Percentiles rank a stretch among this genome's conserved stretches.
Conservation (phyloP, 768 basidiomycete genomes). For the Lactarius sanguifluus region DNA sequence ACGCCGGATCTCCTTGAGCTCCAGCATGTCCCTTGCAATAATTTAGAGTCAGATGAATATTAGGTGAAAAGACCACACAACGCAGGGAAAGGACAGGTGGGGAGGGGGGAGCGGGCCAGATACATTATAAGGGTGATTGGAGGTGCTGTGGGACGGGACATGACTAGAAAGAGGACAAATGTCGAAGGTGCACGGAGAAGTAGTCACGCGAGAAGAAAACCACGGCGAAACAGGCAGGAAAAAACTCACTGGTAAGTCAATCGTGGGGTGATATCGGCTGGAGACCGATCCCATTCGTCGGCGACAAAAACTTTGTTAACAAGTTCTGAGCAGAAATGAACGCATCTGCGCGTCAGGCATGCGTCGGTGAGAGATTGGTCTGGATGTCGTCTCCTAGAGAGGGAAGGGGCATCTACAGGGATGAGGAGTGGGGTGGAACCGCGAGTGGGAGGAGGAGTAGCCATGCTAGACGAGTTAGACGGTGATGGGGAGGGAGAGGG, state of each 20-base stretch:
- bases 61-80: slow-evolving; percentile 2
- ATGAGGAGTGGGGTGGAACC: slow-evolving; percentile 23
- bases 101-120: not conserved
- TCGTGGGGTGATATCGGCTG: slow-evolving; percentile 59
- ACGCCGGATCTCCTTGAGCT: slow-evolving; percentile 30
- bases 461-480: slow-evolving; percentile 15
- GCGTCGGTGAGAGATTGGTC: slow-evolving; percentile 12
- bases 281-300: slow-evolving; percentile 81
- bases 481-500: slow-evolving; percentile 10
- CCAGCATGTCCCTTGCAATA: slow-evolving; percentile 29
- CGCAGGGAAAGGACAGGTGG: not conserved
- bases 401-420: slow-evolving; percentile 18
- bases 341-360: slow-evolving; percentile 47
- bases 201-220: not conserved
- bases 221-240: not conserved
- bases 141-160: not conserved
- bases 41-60: slow-evolving; percentile 12
- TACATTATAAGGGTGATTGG: not conserved
- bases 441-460: slow-evolving; percentile 26
- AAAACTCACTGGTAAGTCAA: slow-evolving; percentile 66
- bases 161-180: not conserved
- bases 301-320: slow-evolving; percentile 62
- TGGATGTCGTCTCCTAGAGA: slow-evolving; percentile 5
- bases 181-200: not conserved
- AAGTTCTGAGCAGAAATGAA: slow-evolving; percentile 56